Conservation (phyloP, 345 rosid species). For the Eucalyptus victrix region DNA sequence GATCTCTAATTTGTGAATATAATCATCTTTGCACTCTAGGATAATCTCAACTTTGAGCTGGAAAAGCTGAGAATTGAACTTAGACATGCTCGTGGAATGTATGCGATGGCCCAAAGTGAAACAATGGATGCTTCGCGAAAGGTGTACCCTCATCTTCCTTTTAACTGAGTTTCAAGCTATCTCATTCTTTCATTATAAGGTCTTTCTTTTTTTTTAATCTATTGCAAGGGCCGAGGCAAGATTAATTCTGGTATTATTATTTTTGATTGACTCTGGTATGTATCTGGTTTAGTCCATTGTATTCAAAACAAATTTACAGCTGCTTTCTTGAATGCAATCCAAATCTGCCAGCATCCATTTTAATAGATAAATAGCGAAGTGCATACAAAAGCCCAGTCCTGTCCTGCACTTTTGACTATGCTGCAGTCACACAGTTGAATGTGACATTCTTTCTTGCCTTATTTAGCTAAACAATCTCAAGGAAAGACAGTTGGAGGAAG, state of each 20-base stretch:
- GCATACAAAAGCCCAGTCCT: neutral
- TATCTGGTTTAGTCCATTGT: neutral
- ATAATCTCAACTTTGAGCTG: conserved; percentile 49
- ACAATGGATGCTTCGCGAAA: conserved; percentile 62
- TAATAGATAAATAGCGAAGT: neutral
- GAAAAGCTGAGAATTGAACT: conserved; percentile 85
- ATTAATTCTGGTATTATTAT: neutral
- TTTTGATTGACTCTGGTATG: neutral
- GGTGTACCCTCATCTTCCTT: conserved; percentile 21
- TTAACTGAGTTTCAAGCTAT: neutral
- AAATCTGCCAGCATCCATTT: neutral
- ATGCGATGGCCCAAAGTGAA: conserved; percentile 72
- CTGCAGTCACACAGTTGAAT: neutral
- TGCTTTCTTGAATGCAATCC: neutral
- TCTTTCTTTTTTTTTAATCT: neutral
- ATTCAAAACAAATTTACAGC: neutral
- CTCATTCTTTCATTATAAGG: neutral
- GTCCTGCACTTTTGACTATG: neutral
- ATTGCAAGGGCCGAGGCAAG: neutral
- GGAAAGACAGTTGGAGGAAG: conserved; percentile 40
- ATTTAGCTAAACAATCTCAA: conserved; percentile 37
- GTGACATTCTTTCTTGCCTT: neutral
- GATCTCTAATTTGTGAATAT: neutral
- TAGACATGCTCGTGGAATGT: conserved; percentile 65
- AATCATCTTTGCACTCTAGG: conserved; percentile 16